Conservation (phyloP, 2,329 filamentous ascomycete species). For the Furcasterigmium sp. region DNA sequence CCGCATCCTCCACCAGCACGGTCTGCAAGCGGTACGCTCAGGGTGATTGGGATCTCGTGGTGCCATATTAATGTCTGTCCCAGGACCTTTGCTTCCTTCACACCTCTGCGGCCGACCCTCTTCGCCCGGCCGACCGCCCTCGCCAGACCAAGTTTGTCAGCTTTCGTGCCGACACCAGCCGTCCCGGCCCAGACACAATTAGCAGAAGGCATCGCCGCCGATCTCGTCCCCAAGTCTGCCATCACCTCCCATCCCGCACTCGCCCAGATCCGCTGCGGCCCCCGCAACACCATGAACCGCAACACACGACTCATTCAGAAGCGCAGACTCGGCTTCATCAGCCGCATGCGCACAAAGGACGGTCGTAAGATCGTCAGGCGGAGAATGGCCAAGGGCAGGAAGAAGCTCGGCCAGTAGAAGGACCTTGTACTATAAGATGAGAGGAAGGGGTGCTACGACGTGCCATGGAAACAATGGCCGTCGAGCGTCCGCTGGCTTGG, state of each 20-base stretch:
- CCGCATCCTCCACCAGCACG: neutral
- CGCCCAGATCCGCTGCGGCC: slow-evolving; percentile 54
- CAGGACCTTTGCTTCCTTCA: slow-evolving; percentile 44
- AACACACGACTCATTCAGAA: slow-evolving; percentile 53
- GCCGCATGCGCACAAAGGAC: slow-evolving; percentile 41
- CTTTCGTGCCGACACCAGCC: slow-evolving; percentile 22
- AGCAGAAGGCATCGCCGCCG: slow-evolving; percentile 20
- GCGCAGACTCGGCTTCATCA: slow-evolving; percentile 53
- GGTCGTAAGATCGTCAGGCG: slow-evolving; percentile 48
- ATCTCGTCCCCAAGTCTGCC: slow-evolving; percentile 39
- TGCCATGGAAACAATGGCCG: no score
- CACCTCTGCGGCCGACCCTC: slow-evolving; percentile 43
- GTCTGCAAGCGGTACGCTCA: slow-evolving; percentile 1
- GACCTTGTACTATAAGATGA: no score
- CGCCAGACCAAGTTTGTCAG: slow-evolving; percentile 18
- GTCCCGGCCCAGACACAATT: slow-evolving; percentile 13
- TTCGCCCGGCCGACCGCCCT: slow-evolving; percentile 23
- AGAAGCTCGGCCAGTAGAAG: slow-evolving; percentile 22
- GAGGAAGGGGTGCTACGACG: no score
- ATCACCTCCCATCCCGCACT: slow-evolving; percentile 50
- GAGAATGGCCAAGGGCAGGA: slow-evolving; percentile 48
- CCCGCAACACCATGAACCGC: slow-evolving; percentile 51
- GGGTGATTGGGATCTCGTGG: neutral
- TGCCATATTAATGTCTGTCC: neutral
- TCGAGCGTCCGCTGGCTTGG: no score